Base-by-base conservation (phyloP, 2,329 filamentous ascomycete species). In the Blastomyces percursus region DNA sequence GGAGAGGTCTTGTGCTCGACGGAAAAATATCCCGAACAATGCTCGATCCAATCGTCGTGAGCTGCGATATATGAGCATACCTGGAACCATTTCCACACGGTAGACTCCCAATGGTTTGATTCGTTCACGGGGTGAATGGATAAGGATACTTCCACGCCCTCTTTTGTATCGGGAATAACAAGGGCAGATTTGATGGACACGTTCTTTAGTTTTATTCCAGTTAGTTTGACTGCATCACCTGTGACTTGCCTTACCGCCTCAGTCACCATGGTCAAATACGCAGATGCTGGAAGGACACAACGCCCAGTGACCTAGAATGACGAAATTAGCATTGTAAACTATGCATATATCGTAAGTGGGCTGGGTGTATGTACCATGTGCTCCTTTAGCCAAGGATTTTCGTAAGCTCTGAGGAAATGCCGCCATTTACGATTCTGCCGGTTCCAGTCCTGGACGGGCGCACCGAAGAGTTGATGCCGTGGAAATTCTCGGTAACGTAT, bases 31-130 rank as follows among this genome's bases (percentile, higher is more conserved):
- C 73, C 74, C 46, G 65, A 67, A 63, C 73, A 74, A 63, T 76
- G 72, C 54, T 76, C 71, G 32, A 68, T 70, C 74, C 73, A 76
- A 14, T 69, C 64, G 24, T 71, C 66, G 11, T 66, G 68, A 11
- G 64, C 65, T 4, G 65, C 61, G 59, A 71, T 70, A 62, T 71
- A 73, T 1, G 72, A 74, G 60, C 65, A 68, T 24, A 74, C 68
- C 4, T 67, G 64, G 60, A 74, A 75, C n/a, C 66, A 67, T 8
- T 65, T 68, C 71, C 71, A 73, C 1, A 61, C 51, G 21, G 63
- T 65, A 8, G 67, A 67, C n/a, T 59, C 44, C 55, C 59, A 60
- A 11, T 66, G 61, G 3, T 66, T 67, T 1, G 67, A 61, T 40
- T 69, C 67, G 27, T 72, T 69, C 30, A 67, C 61, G 16, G 61